phyloP scores from a whole-genome alignment of 1,139 yeast species.

The Sugiyamaella pinicola region DNA sequence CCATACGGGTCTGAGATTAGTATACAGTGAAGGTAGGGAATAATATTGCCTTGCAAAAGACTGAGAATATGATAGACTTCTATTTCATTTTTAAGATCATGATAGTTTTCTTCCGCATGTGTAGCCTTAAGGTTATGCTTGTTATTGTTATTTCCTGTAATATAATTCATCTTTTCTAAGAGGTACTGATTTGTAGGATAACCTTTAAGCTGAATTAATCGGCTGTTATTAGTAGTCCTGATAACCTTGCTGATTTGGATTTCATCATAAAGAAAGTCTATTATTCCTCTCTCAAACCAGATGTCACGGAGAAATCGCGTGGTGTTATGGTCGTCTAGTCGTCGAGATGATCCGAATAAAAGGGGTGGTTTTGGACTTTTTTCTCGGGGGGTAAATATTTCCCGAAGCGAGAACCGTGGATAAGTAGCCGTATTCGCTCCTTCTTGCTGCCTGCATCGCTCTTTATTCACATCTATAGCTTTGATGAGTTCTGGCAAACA shows the following conservation, averaged over 20 bases:
- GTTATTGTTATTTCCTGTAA: slow-evolving; percentile 4
- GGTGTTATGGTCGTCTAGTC: slow-evolving; percentile 13
- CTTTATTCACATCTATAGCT: slow-evolving; percentile 4
- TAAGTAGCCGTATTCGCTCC: not conserved
- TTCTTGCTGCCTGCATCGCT: slow-evolving; percentile 2
- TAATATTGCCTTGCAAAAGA: slow-evolving; percentile 28
- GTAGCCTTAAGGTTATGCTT: not conserved
- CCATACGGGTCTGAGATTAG: slow-evolving; percentile 29
- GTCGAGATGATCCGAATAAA: slow-evolving; percentile 2
- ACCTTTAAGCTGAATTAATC: slow-evolving; percentile 10
- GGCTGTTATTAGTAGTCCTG: not conserved
- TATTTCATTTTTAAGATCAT: slow-evolving; percentile 18
- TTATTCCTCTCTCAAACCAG: slow-evolving; percentile 6
- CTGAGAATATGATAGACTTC: slow-evolving; percentile 23
- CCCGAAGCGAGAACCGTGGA: slow-evolving; percentile 6
- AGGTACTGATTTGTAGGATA: not conserved
- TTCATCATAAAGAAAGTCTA: slow-evolving; percentile 7
- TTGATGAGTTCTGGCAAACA: not conserved
- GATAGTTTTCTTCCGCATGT: not conserved
- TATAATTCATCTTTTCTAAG: slow-evolving; percentile 16
- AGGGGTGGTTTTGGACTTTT: not conserved
- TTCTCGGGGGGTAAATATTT: not conserved
- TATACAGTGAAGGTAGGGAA: slow-evolving; percentile 28
- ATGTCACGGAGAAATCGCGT: not conserved
- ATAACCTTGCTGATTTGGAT: slow-evolving; percentile 1